Evolutionary conservation across 371 early-diverging fungal genomes (phyloP), one percentile per base, ranked within the genome.

Genomic region (Batkoa obscura): DNA sequence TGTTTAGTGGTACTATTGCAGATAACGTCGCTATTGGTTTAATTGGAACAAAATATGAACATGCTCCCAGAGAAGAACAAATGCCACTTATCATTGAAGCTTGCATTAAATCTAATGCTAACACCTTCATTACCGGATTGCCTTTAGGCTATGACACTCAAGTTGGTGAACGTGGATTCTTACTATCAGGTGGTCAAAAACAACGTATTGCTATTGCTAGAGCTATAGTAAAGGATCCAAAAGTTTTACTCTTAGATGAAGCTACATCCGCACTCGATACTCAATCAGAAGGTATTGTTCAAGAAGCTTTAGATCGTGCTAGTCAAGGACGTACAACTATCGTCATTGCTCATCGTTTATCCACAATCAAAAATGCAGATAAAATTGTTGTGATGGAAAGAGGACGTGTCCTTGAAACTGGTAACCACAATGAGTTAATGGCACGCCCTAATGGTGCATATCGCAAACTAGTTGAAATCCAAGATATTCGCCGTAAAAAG

Each of bases 311-410:
- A 33, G 92, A 91, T 56, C 70, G 66, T 23, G 91, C 91, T 2
- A 53, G 84, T 30, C 61, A 66, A 36, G 74, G 81, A 46, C 74
- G 94, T 38, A 91, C 93, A 1, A 91, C 94, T 0, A 79, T 99
- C 50, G 83, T 91, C 3, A 84, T 96, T 64, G 94, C 95, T 1
- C 95, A 95, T 62, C 79, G 87, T 46, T 69, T 89, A 1, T 81
- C 86, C 47, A 89, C 88, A 2, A 75, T 83, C 46, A 69, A 73
- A 47, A 79, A 89, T 58, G 84, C 91, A 1, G 86, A 94, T 60
- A 62, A 76, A 35, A 94, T 96, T 63, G 76, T 81, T 45, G 87
- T 87, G 5, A 78, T 86, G 74, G 67, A 74, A 49, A 65, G 79
- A 57, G 89, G 89, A 45, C 65, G 69, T 9, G 66, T 88, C 9